A percentile compares a stretch with the other conserved stretches of the same genome.
Conservation (phyloP, 2,329 filamentous ascomycete species). For the Pseudonectria foliicola region DNA sequence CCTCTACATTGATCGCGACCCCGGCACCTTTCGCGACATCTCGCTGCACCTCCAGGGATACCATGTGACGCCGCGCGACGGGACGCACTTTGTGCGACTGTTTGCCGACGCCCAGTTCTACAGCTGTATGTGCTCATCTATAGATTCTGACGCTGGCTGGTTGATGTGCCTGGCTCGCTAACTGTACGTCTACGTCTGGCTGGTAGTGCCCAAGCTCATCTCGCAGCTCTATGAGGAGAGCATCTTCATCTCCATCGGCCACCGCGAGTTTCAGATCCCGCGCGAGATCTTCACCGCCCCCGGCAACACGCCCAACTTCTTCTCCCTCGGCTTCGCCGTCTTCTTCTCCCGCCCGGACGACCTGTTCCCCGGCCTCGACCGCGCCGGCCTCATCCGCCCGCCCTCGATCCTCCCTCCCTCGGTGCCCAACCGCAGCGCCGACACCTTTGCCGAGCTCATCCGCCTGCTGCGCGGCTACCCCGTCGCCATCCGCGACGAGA, state of each 20-base stretch:
- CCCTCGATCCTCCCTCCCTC: conserved; percentile 78
- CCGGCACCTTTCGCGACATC: conserved; percentile 81
- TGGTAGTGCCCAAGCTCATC: conserved; percentile 73
- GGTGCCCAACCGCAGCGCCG: conserved; percentile 74
- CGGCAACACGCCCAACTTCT: conserved; percentile 93
- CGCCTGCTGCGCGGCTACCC: conserved; percentile 80
- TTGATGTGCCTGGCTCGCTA: no score
- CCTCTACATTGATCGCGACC: conserved; percentile 91
- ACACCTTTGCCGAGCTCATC: conserved; percentile 75
- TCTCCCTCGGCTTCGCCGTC: conserved; percentile 80
- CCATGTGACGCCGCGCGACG: conserved; percentile 73
- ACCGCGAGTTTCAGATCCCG: conserved; percentile 81
- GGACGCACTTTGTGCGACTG: conserved; percentile 80
- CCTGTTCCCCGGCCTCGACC: conserved; percentile 78
- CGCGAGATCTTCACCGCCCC: conserved; percentile 78
- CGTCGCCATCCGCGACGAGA: conserved; percentile 65
- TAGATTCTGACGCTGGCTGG: no score
- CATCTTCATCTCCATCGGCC: conserved; percentile 87
- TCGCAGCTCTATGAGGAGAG: conserved; percentile 86
- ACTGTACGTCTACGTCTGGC: neutral
- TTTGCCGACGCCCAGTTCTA: conserved; percentile 97
- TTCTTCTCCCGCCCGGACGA: conserved; percentile 78
- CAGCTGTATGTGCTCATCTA: conserved; percentile 54
- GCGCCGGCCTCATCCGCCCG: conserved; percentile 71
- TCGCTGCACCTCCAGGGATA: conserved; percentile 88